Evolutionary conservation across 2,329 filamentous ascomycete genomes (phyloP), one percentile per base, ranked within the genome.

Genomic region (Gyromitra esculenta): DNA sequence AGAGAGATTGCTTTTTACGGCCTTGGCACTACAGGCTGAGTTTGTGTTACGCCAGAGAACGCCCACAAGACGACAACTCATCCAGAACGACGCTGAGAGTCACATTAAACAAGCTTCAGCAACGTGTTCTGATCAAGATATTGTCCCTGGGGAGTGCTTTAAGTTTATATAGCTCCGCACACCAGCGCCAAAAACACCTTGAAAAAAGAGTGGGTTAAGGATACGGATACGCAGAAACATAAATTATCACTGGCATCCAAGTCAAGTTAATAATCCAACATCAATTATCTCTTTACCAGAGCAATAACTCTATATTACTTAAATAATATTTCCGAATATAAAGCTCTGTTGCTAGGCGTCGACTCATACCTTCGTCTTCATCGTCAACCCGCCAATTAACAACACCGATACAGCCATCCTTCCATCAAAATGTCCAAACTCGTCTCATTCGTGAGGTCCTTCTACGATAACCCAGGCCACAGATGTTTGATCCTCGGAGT

Each of bases 401-500:
- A 15, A 2, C 48, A 18, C 4, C 13, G 1, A n/a, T n/a, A 43
- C 18, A 67, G 11, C 63, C 7, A 52, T 43, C 41, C 25, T 25
- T 18, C 11, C 8, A 9, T 7, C 21, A 54, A 43, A 21, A 76
- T 76, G 74, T 64, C 69, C 5, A 76, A 68, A 21, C 35, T 76
- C 41, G 11, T 39, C 13, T 73, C 63, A n/a, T 76, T 73, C 39
- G 2, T 76, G 13, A 60, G 59, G 18, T 68, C 37, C 31, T 50
- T 76, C 37, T 76, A 73, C 43, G 54, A 56, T 1, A 64, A 35
- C 6, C 74, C 69, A 9, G 0, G 3, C 0, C 31, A 64, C 11
- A 62, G 41, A 48, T 80, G 79, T 50, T 2, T 80, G 15, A 54
- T 80, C 13, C 66, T 79, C 4, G 79, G 79, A 1, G 11, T 78